phyloP scores from a whole-genome alignment of 352 stramenopile genomes.

The Peronospora belbahrii region DNA sequence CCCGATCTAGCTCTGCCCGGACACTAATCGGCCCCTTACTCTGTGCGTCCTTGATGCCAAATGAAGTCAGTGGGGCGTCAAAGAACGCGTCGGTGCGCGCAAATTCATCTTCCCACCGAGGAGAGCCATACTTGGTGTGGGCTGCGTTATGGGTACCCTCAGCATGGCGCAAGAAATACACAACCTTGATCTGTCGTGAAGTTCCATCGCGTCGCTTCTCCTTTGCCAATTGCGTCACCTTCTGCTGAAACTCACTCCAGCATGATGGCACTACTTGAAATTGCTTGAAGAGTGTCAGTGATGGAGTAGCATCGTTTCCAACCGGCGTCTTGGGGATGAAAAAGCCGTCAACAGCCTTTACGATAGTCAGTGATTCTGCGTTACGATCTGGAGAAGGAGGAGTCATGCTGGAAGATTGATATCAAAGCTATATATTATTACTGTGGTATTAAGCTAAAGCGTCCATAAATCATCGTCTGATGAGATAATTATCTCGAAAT shows the following conservation, averaged over 20 bases:
- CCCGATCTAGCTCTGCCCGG: constrained; percentile 27
- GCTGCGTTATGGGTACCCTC: constrained; percentile 69
- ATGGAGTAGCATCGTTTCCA: neutral
- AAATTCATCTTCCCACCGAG: constrained; percentile 58
- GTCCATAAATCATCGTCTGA: no score
- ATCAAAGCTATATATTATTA: no score
- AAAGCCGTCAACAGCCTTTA: constrained; percentile 20
- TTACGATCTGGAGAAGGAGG: neutral
- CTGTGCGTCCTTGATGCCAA: constrained; percentile 48
- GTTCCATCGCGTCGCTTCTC: constrained; percentile 8
- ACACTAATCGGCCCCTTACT: constrained; percentile 37
- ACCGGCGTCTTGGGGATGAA: constrained; percentile 4
- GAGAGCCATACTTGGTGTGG: constrained; percentile 46
- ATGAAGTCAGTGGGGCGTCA: constrained; percentile 52
- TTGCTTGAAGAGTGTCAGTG: constrained; percentile 24
- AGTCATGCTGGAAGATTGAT: constrained; percentile 2
- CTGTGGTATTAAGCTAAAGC: no score
- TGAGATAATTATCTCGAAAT: no score
- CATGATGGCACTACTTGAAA: constrained; percentile 21
- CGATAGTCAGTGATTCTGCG: neutral
- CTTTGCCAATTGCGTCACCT: constrained; percentile 17
- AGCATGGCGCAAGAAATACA: constrained; percentile 73
- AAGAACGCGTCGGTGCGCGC: constrained; percentile 52
- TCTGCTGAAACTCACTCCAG: constrained; percentile 25
- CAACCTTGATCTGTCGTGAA: constrained; percentile 44